Percentiles rank a stretch among this genome's conserved stretches.
These are phyloP conservation scores for Colletotrichum sp. DNA, from an alignment of 2,329 filamentous ascomycete genomes.

Conservation along the genomic window DNA sequence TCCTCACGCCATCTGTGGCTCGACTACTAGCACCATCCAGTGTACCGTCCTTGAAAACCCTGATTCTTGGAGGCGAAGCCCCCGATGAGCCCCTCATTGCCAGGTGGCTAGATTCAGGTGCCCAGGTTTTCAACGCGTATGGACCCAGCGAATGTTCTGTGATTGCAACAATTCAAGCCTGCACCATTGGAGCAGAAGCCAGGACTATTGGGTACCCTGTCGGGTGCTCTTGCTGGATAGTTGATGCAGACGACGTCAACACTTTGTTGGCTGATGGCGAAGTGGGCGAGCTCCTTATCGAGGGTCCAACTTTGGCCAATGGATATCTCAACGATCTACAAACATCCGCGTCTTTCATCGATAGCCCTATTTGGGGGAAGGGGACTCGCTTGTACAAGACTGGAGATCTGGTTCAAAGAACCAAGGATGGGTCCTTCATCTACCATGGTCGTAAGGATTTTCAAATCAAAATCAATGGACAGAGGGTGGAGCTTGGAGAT, in stretches of 20 bases:
- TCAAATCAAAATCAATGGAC: slow-evolving; percentile 27
- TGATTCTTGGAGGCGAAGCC: slow-evolving; percentile 6
- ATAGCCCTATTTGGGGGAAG: slow-evolving; percentile 40
- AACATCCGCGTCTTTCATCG: slow-evolving; percentile 50
- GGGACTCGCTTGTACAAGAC: slow-evolving; percentile 43
- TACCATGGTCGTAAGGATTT: slow-evolving; percentile 24
- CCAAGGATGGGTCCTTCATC: slow-evolving; percentile 11
- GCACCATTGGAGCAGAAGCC: neutral
- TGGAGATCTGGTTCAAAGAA: slow-evolving; percentile 42
- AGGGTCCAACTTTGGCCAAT: slow-evolving; percentile 49
- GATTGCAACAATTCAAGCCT: slow-evolving; percentile 43
- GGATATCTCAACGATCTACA: slow-evolving; percentile 52
- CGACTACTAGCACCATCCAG: neutral
- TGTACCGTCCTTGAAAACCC: neutral
- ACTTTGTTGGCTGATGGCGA: slow-evolving; percentile 32
- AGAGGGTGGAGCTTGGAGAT: slow-evolving; percentile 26
- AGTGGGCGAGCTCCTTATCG: slow-evolving; percentile 41
- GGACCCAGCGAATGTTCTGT: slow-evolving; percentile 44
- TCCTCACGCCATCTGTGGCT: slow-evolving; percentile 13
- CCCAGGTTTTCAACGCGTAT: slow-evolving; percentile 29
- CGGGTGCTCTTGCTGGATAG: slow-evolving; percentile 33
- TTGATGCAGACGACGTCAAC: slow-evolving; percentile 30
- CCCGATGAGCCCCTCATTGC: neutral
- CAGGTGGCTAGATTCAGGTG: slow-evolving; percentile 26
- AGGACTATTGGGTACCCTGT: slow-evolving; percentile 22